These are phyloP conservation scores for Papiliotrema terrestris DNA, from an alignment of 1,284 basidiomycete genomes.

Conservation along the genomic window DNA sequence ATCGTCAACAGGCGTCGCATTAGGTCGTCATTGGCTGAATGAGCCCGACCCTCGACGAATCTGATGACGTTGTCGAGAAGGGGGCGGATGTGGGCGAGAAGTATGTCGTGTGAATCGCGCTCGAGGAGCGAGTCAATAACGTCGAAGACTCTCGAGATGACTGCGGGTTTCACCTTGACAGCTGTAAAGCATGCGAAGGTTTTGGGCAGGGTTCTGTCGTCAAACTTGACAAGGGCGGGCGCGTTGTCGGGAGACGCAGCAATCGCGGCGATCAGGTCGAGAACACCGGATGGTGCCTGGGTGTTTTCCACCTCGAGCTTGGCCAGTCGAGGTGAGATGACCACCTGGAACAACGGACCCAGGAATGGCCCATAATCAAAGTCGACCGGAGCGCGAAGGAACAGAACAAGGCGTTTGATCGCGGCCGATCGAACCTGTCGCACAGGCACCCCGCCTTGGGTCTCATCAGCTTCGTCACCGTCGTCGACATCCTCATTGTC, in stretches of 20 bases:
- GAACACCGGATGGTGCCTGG: constrained; percentile 82
- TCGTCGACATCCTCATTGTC: constrained; percentile 43
- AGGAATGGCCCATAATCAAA: constrained; percentile 79
- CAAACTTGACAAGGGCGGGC: constrained; percentile 65
- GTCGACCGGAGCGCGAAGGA: constrained; percentile 67
- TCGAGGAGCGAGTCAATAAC: constrained; percentile 72
- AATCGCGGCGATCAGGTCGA: constrained; percentile 85
- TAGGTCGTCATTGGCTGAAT: constrained; percentile 61
- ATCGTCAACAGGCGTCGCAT: constrained; percentile 79
- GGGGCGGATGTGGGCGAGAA: constrained; percentile 71
- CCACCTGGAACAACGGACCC: constrained; percentile 60
- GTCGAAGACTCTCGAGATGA: constrained; percentile 78
- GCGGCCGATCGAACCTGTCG: constrained; percentile 75
- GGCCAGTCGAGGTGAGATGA: constrained; percentile 79
- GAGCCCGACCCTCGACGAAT: constrained; percentile 60
- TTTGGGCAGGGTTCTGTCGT: constrained; percentile 67
- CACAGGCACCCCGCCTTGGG: constrained; percentile 50
- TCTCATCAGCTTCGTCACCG: constrained; percentile 36
- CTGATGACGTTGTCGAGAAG: constrained; percentile 71
- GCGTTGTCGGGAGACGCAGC: constrained; percentile 61
- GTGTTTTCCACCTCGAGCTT: constrained; percentile 79
- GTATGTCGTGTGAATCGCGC: constrained; percentile 52
- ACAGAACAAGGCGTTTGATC: constrained; percentile 80
- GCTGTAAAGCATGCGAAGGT: constrained; percentile 78
- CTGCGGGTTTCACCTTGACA: constrained; percentile 79